Evolutionary conservation across 2,329 filamentous ascomycete species (phyloP), one percentile per base, ranked within the genome.

Genomic region (Fusarium sambucinum): DNA sequence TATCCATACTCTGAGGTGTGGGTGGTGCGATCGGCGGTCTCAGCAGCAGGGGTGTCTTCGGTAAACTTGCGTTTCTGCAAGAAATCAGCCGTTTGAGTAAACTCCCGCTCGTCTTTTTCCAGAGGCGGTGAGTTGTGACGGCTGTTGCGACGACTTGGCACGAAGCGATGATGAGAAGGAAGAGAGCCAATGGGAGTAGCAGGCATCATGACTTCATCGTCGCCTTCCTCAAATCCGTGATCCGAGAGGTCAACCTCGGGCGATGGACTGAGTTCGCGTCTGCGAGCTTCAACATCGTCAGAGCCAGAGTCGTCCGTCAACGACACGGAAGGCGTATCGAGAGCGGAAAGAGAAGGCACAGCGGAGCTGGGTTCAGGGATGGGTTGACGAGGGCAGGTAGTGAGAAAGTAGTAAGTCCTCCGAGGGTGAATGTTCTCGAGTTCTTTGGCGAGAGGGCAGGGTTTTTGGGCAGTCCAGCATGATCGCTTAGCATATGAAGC

Each of bases 341-440:
- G 89, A 66, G 88, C 82, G 41, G 73, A 61, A 41, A 62, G 70
- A 30, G 66, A 61, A 30, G 72, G 55, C 30, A 71, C 61, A 12
- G 69, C 59, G 42, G 74, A 73, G 85, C 70, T 73, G 38, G 75
- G 65, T 55, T 79, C 83, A 3, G 93, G 93, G 21, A 98, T 88
- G 37, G 93, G 89, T 77, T 95, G 93, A 76, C 91, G 92, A 46
- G 92, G 89, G 75, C 87, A 91, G n/a, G 92, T 97, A 38, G 93
- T 97, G 63, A 99, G 87, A 81, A 94, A 98, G 82, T 96, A 98
- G 84, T 97, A 98, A 46, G 96, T 94, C 79, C 96, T 93, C 77
- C 95, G 92, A 21, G 96, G 96, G 77, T 98, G 95, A 41, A 95
- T 91, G 40, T 92, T 90, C 77, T 97, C 93, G 55, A 97, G 88